Evolutionary conservation across 139 green algal species (phyloP).

Genomic region (Chlorella sp.): DNA sequence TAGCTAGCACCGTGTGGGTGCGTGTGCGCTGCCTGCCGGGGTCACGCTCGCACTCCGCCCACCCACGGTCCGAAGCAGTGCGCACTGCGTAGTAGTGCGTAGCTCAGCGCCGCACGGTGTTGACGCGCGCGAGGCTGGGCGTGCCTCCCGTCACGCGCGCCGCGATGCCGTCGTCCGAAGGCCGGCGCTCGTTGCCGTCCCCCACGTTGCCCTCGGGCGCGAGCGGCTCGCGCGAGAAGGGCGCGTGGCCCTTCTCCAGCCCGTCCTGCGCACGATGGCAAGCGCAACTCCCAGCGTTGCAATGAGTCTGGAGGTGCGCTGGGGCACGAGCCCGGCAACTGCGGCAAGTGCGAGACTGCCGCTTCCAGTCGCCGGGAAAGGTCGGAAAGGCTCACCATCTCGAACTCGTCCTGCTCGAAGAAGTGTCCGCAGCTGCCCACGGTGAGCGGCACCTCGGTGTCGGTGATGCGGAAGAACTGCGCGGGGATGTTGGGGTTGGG

Average conservation of each 20-base stretch:
- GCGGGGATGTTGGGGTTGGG: conserved; percentile 33
- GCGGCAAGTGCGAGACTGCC: too few species aligned
- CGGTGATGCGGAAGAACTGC: conserved; percentile 71
- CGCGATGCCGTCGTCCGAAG: background rate
- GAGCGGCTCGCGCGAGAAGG: conserved; percentile 33
- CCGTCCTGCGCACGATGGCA: conserved; percentile 24
- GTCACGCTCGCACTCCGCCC: too few species aligned
- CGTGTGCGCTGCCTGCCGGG: too few species aligned
- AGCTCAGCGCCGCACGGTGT: too few species aligned
- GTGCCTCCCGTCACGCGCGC: background rate
- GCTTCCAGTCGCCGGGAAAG: background rate
- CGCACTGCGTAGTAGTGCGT: too few species aligned
- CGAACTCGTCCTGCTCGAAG: conserved; percentile 75
- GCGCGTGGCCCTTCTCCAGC: conserved; percentile 35
- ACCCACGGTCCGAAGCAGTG: too few species aligned
- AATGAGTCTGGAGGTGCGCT: background rate
- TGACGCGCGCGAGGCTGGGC: background rate
- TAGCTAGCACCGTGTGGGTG: too few species aligned
- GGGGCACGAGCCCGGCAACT: background rate
- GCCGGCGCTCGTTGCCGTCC: background rate
- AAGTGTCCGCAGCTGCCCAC: conserved; percentile 64
- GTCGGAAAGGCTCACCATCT: conserved; percentile 59
- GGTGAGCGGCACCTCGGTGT: conserved; percentile 54
- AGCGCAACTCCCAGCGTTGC: background rate
- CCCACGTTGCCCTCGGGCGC: conserved; percentile 21